Base-by-base conservation (phyloP, 208 protist species). In the Trypanosoma mega region DNA sequence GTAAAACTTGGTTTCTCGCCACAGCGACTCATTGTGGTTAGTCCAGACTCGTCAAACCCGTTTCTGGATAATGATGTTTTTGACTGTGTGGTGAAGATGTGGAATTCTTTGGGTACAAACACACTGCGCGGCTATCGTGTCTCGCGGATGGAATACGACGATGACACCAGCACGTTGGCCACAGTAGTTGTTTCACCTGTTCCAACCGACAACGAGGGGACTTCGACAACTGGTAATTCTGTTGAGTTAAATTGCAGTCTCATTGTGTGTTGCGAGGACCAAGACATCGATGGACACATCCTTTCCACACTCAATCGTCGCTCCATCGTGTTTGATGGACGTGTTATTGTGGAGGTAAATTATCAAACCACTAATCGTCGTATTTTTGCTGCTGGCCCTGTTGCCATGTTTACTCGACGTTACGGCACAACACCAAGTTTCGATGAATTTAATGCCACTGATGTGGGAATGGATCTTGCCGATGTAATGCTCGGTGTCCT, bases 241-340 rank as follows among this genome's bases (percentile, higher is more conserved):
- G 81, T 96, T 11, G 93, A 97, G 73, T 57, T 96, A 54, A 67
- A 64, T 29, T 93, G 87, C 76, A 74, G 78, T 8, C 45, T 96
- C 29, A 87, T 97, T 50, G 74, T 97, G 29, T 90, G 83, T 60
- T 60, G 82, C 20, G 82, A 96, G 61, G 82, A 90, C 26, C 94
- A 95, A 61, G 93, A 97, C 68, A 94, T 97, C 60, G 85, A 97
- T 74, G 69, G 71, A 21, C 77, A 82, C 53, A 73, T 97, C 16
- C 76, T 97, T 21, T 85, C 85, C 0, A 84, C 90, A 21, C 68
- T 97, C 33, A 95, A 96, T 64, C 90, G 93, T 72, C 76, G 88
- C 26, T 90, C 84, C 43, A 94, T 97, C 50, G 93, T 97, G 8
- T 96, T 97, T 68, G 93, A 97, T 63, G 93, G 93, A 24, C 87